phyloP scores from a whole-genome alignment of 331 rosid genomes.

The Malus hybrid region DNA sequence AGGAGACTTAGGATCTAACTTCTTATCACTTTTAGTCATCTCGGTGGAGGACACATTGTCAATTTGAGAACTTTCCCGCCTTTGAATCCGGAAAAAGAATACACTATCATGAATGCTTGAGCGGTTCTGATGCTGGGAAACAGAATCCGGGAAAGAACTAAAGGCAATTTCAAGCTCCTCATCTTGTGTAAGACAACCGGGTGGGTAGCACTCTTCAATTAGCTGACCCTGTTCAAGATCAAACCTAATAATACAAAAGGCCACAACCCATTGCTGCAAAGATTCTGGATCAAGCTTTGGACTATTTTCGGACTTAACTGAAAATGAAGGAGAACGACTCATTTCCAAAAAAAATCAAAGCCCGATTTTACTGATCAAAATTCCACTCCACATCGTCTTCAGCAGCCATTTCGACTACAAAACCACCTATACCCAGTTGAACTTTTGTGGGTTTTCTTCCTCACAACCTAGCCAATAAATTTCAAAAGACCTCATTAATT shows the following conservation, averaged over 20 bases:
- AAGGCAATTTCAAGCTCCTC: constrained; percentile 82
- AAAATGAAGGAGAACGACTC: constrained; percentile 75
- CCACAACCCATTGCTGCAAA: constrained; percentile 65
- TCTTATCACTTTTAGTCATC: constrained; percentile 32
- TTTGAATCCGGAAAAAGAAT: constrained; percentile 67
- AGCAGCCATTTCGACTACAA: constrained; percentile 23
- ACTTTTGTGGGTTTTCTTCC: constrained; percentile 8
- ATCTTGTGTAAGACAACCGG: constrained; percentile 57
- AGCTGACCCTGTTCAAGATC: constrained; percentile 92
- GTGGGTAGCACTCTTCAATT: constrained; percentile 81
- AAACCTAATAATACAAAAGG: constrained; percentile 74
- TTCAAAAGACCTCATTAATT: constrained; percentile 15
- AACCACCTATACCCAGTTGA: constrained; percentile 14
- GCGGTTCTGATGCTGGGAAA: constrained; percentile 80
- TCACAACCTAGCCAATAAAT: constrained; percentile 20
- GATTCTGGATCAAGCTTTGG: constrained; percentile 61
- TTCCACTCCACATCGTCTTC: constrained; percentile 20
- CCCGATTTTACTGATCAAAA: constrained; percentile 21
- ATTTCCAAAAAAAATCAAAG: constrained; percentile 32
- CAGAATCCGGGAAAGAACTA: constrained; percentile 77
- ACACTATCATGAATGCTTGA: constrained; percentile 77
- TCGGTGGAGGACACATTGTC: constrained; percentile 30
- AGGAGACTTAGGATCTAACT: constrained; percentile 22
- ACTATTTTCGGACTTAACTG: constrained; percentile 56
- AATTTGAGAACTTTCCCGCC: constrained; percentile 33